Percentiles rank a stretch among this genome's conserved stretches.
These are phyloP conservation scores for Pythium scleroteichum DNA, from an alignment of 352 stramenopile species.

Conservation along the genomic window DNA sequence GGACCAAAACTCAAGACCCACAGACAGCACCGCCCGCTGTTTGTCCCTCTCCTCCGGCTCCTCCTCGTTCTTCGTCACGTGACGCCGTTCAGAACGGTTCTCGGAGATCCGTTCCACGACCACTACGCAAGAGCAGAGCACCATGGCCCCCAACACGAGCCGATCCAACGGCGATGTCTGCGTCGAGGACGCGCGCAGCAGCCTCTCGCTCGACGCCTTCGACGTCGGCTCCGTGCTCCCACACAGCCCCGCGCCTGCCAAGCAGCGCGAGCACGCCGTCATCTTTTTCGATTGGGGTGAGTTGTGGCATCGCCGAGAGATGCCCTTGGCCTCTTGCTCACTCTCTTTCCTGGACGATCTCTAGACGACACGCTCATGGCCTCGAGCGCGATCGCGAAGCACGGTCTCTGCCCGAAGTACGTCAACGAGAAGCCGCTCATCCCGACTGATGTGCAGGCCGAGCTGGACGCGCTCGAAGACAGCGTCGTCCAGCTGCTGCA, in stretches of 20 bases:
- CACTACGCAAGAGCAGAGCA: too few species aligned
- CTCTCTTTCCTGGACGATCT: conserved; percentile 4
- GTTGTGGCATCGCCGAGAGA: conserved; percentile 1
- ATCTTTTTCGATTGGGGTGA: conserved; percentile 89
- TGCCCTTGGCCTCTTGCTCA: conserved; percentile 2
- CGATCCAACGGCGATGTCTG: conserved; percentile 47
- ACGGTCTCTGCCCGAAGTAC: conserved; percentile 82
- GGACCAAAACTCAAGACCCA: conserved; percentile 24
- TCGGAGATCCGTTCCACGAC: too few species aligned
- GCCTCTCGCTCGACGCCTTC: conserved; percentile 52
- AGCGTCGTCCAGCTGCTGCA: conserved; percentile 75
- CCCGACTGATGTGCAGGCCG: conserved; percentile 61
- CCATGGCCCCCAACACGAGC: conserved; percentile 69
- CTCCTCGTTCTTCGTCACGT: background rate
- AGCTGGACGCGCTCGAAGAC: conserved; percentile 78
- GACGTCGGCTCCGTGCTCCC: conserved; percentile 38
- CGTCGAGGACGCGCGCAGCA: conserved; percentile 59
- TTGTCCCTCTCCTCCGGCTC: conserved; percentile 2
- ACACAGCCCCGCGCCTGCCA: conserved; percentile 22
- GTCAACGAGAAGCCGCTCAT: conserved; percentile 83
- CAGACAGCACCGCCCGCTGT: conserved; percentile 1
- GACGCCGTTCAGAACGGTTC: conserved; percentile 3
- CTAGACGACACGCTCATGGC: conserved; percentile 83
- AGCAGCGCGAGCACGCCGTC: conserved; percentile 61
- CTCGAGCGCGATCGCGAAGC: conserved; percentile 78